A percentile compares a stretch with the other conserved stretches of the same genome.
Evolutionary conservation across 2,329 filamentous ascomycete species (phyloP).

Genomic region (Alternaria incomplexa): DNA sequence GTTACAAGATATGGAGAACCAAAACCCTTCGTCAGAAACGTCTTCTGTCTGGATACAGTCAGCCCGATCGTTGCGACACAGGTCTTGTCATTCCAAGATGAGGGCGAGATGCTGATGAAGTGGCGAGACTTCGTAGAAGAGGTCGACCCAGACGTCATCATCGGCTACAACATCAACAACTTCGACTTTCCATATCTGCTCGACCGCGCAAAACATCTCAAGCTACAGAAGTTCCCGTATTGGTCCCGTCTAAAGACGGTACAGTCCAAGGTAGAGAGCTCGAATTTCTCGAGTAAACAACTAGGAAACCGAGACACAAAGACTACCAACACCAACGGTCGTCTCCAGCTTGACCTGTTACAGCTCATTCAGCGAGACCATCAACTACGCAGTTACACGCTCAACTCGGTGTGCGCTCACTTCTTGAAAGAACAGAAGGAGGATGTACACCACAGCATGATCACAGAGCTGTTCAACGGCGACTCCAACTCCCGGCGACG

Average conservation of each 20-base stretch:
- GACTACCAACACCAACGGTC: constrained; percentile 90
- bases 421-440: constrained; percentile 98
- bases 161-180: constrained; percentile 98
- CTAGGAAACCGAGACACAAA: constrained; percentile 97
- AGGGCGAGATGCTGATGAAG: constrained; percentile 87
- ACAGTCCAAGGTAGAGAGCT: constrained; percentile 74
- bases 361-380: constrained; percentile 94
- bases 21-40: constrained; percentile 94
- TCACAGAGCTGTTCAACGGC: constrained; percentile 96
- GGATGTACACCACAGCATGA: constrained; percentile 99
- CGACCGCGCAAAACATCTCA: constrained; percentile 84
- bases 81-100: constrained; percentile 79
- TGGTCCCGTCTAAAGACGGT: constrained; percentile 81
- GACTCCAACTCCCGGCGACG: constrained; percentile 90
- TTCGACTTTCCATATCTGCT: constrained; percentile 98
- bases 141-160: constrained; percentile 96
- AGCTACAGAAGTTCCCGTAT: constrained; percentile 79
- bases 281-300: constrained; percentile 95
- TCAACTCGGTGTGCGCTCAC: constrained; percentile 94
- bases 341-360: constrained; percentile 90
- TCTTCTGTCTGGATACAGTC: constrained; percentile 92
- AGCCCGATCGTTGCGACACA: constrained; percentile 95
- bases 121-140: constrained; percentile 91
- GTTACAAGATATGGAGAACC: constrained; percentile 94
- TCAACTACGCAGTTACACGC: constrained; percentile 92